Base-by-base conservation (phyloP, 768 basidiomycete genomes). In the Tricholoma sp. region DNA sequence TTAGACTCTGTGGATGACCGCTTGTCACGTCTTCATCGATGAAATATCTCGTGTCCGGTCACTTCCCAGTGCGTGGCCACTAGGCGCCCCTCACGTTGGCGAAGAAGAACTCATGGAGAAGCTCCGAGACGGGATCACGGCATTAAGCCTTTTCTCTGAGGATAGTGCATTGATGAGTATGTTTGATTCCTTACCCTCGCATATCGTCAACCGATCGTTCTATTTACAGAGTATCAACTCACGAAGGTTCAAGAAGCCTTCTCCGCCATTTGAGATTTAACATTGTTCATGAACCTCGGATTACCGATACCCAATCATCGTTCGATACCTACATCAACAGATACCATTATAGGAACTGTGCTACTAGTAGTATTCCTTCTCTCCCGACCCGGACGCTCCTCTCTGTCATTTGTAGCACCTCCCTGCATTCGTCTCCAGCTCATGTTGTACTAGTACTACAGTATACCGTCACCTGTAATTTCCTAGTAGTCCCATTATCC, bases 1-100 rank as follows among this genome's bases (percentile, higher is more conserved):
- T 59, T 52, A 80, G 78, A 77, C 75, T 4, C 64, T 80, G 8
- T 80, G 78, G 77, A 71, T 73, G 66, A 70, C 68, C 44, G 77
- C 79, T 33, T 78, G 76, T 60, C 69, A 74, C 47, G 72, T 80
- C 32, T 74, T 80, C 62, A 72, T 78, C 49, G 74, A 75, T 48
- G 80, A 79, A 62, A 73, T 81, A 42, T 74, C 72, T 41, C 67
- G 74, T 31, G 63, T 76, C 24, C 75, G 77, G 18, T 64, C 72
- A n/a, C 58, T 69, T 18, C 66, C 67, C 36, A 62, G 61, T 20
- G 55, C 64, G 4, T 74, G 73, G 73, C 65, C 70, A 5, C 64
- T 65, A 4, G 57, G 58, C 13, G 55, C 66, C 12, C 20, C 64
- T 32, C 59, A 66, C 12, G 61, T 61, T 7, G 57, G 62, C 31